phyloP scores from a whole-genome alignment of 345 rosid genomes.

The sweet orange (Citrus sinensis) region DVS_A1.0 CM039169.1:4437501-4438000 shows the following conservation, averaged over 20 bases:
- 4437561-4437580: slow-evolving; percentile 43
- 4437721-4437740: neutral
- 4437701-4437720: slow-evolving; percentile 52
- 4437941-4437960: neutral
- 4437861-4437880: slow-evolving; percentile 82
- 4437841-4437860: slow-evolving; percentile 76
- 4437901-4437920: slow-evolving; percentile 84
- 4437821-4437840: slow-evolving; percentile 86
- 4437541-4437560: neutral
- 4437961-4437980: neutral
- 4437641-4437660: slow-evolving; percentile 64
- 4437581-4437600: slow-evolving; percentile 61
- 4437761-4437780: neutral
- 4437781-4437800: neutral
- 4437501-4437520: neutral
- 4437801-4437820: neutral
- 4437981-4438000: neutral
- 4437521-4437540: slow-evolving; percentile 2
- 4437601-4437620: slow-evolving; percentile 57
- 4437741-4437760: neutral
- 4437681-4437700: slow-evolving; percentile 80
- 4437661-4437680: slow-evolving; percentile 76
- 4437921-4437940: slow-evolving; percentile 85
- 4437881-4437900: slow-evolving; percentile 93
- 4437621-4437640: slow-evolving; percentile 72